Evolutionary conservation across 495 filamentous ascomycete species (phyloP).

Genomic region (Penicillium turbatum): DNA sequence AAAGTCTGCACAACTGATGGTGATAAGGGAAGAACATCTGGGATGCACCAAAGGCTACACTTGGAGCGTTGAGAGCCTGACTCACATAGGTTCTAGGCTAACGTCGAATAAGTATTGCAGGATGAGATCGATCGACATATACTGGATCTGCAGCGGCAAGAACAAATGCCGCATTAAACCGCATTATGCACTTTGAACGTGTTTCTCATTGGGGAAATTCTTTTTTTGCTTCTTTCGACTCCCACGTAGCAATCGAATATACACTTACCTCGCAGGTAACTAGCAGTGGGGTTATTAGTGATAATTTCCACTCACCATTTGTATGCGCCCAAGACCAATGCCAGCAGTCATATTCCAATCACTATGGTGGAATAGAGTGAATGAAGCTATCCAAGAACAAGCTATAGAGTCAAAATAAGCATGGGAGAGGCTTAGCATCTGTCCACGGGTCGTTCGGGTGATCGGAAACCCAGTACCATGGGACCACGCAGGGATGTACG

Average conservation of each 20-base stretch:
- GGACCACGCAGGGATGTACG: neutral
- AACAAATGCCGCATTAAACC: neutral
- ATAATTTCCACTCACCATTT: neutral
- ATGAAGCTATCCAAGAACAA: no score
- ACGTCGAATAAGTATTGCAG: no score
- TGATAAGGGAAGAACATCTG: no score
- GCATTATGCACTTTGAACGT: neutral
- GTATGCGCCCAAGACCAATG: neutral
- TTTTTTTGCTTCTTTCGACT: neutral
- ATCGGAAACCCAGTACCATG: constrained; percentile 11
- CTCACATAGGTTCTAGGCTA: no score
- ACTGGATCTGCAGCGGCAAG: neutral
- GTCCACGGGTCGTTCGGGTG: constrained; percentile 4
- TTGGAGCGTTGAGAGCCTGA: no score
- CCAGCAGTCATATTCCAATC: no score
- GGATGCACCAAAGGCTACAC: no score
- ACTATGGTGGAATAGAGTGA: no score
- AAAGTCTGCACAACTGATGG: no score
- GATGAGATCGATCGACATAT: neutral
- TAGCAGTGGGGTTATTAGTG: no score
- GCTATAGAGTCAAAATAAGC: neutral
- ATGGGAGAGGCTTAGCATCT: constrained; percentile 1
- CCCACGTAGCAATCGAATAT: neutral
- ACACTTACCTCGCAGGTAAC: no score
- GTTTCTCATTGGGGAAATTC: no score